Base-by-base conservation (phyloP, 345 rosid species). In the Eucalyptus paniculata region DNA sequence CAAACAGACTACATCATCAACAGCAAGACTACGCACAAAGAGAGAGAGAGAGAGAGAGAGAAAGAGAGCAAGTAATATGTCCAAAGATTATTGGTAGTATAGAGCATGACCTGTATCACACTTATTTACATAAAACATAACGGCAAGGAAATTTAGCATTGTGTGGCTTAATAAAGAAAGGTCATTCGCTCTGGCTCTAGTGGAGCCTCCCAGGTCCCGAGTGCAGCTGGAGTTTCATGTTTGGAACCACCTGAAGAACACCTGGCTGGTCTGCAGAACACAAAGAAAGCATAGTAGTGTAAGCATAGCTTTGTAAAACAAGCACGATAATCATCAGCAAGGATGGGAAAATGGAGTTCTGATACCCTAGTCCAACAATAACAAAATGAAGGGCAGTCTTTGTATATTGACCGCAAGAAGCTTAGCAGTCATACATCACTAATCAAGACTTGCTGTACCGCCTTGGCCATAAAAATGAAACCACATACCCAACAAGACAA, bases 201-300 rank as follows among this genome's bases (percentile, higher is more conserved):
- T 90, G 94, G 49, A 93, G 90, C 88, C n/a, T 92, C 47, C 87
- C 93, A 40, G 93, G 88, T 88, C 91, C 93, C n/a, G 93, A 69
- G 92, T 95, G 98, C 90, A 97, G 93, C 92, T 95, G 97, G 45
- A 92, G 86, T 34, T 91, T 94, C 94, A 88, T 90, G 95, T 94
- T 94, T 6, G 94, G 96, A 80, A 95, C 94, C 89, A 97, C 97
- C 90, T 95, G 98, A 92, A 97, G 94, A 82, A 97, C 99, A 82
- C 99, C 99, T 11, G 97, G 98, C 93, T 93, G 94, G 87, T 94
- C 99, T 97, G 97, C 85, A 86, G 23, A 86, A 87, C 72, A 50
- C 28, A 54, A 50, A 90, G 85, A 47, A 37, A 86, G 50, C 45
- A 80, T 62, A 37, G 56, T 53, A 65, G 82, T 26, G n/a, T 72